These are phyloP conservation scores for Jasminum sambac DNA, from an alignment of 257 asterid species.

Conservation along the genomic window DNA sequence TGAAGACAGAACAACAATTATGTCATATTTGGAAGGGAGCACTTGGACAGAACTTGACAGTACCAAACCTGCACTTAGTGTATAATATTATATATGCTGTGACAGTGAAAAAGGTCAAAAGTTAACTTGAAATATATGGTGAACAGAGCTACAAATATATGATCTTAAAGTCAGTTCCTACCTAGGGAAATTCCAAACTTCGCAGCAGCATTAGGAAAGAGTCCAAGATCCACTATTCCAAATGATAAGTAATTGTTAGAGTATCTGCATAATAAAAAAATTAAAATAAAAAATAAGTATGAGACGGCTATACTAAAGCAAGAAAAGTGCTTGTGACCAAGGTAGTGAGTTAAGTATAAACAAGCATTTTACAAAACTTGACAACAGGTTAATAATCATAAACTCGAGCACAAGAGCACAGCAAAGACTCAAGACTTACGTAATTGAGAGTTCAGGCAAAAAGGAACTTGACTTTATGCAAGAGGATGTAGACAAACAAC, in stretches of 20 bases:
- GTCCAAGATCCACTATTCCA: constrained; percentile 90
- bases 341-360: constrained; percentile 4
- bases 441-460: constrained; percentile 88
- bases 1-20: constrained; percentile 3
- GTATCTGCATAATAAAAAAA: constrained; percentile 62
- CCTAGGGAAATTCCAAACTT: constrained; percentile 82
- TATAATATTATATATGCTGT: not conserved
- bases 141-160: not conserved
- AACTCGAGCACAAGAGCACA: constrained; percentile 6
- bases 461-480: constrained; percentile 78
- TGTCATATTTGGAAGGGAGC: not conserved
- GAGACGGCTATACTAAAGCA: constrained; percentile 24
- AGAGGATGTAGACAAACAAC: constrained; percentile 62
- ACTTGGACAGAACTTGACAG: not conserved
- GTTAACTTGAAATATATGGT: constrained; percentile 7
- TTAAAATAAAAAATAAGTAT: constrained; percentile 24
- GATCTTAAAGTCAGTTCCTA: constrained; percentile 30
- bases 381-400: not conserved
- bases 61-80: not conserved
- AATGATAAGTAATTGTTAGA: constrained; percentile 78
- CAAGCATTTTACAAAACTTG: not conserved
- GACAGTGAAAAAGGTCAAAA: not conserved
- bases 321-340: not conserved
- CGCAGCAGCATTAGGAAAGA: constrained; percentile 96
- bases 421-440: constrained; percentile 51